Evolutionary conservation across 306 rosid species (phyloP).

Genomic region (Casuarina equisetifolia): DNA sequence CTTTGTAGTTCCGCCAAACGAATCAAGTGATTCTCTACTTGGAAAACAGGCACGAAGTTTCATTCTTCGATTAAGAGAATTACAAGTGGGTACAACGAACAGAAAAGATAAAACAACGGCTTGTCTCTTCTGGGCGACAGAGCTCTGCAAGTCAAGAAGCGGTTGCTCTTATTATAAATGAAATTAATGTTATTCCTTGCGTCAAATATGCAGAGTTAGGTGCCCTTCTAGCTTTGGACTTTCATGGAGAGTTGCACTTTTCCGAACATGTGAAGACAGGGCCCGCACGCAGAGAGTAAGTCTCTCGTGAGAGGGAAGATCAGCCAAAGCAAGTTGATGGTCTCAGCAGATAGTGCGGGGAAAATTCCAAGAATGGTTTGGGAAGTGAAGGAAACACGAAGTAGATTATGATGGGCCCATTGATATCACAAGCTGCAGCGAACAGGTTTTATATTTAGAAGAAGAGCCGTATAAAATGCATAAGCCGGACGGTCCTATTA

Average conservation of each 20-base stretch:
- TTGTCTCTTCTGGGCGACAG: slow-evolving; percentile 38
- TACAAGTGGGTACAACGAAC: slow-evolving; percentile 19
- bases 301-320: not conserved
- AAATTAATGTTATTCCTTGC: slow-evolving; percentile 15
- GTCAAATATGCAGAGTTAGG: slow-evolving; percentile 26
- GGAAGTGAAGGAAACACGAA: not conserved
- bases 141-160: slow-evolving; percentile 46
- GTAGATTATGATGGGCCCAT: not conserved
- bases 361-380: not conserved
- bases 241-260: slow-evolving; percentile 20
- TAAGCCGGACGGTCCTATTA: too few species aligned
- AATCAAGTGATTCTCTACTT: not conserved
- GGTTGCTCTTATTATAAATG: slow-evolving; percentile 20
- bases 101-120: slow-evolving; percentile 19
- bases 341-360: not conserved
- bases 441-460: not conserved
- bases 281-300: slow-evolving; percentile 5
- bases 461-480: not conserved
- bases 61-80: slow-evolving; percentile 9
- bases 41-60: not conserved
- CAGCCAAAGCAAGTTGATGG: not conserved
- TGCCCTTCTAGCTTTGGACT: slow-evolving; percentile 30
- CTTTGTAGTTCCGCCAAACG: not conserved
- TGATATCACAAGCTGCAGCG: not conserved
- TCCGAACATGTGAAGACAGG: slow-evolving; percentile 51